Base-by-base conservation (phyloP, 2,329 filamentous ascomycete species). In the Parascedosporium putredinis region DNA sequence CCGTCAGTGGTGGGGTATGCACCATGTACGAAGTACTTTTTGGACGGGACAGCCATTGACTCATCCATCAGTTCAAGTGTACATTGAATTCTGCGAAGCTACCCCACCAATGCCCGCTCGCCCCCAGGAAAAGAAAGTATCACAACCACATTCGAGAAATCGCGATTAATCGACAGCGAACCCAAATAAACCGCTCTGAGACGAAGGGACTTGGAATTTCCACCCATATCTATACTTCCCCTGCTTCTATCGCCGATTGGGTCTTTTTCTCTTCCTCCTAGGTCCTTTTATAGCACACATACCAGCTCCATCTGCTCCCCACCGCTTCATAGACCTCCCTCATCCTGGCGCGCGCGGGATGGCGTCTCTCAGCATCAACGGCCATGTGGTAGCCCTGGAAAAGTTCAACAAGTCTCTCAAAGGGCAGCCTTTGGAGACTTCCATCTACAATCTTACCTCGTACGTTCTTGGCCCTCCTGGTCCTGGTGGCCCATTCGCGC, bases 381-480 rank as follows among this genome's bases (percentile, higher is more conserved):
- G 34, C 36, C 63, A 63, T 53, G 81, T 86, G 65, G 88, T 88
- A 40, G 84, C 83, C 57, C 72, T 96, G 55, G 78, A 83, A 44
- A 84, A 83, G 45, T 93, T 88, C 59, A 76, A 94, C 55, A 87
- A 85, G 61, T 84, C 84, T 10, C 74, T 95, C 54, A 91, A 88
- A 63, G 76, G 78, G 31, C 83, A 81, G 49, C 75, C 83, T 25
- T 77, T 93, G 49, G 89, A 95, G 57, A 79, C 84, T 38, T 90
- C 88, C 7, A 84, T 94, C 55, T 89, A 96, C 65, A 81, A 79
- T 55, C 76, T 95, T 54, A 82, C 91, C 58, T 87, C 86, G 88
- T 94, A 68, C 63, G 81, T 68, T 54, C 48, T 51, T 42, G 22
- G 36, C 44, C 44, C 24, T 40, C 2, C 3, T 18, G n/a, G n/a